Evolutionary conservation across 345 rosid genomes (phyloP).

Genomic region (Rhizophora mangle): DNA sequence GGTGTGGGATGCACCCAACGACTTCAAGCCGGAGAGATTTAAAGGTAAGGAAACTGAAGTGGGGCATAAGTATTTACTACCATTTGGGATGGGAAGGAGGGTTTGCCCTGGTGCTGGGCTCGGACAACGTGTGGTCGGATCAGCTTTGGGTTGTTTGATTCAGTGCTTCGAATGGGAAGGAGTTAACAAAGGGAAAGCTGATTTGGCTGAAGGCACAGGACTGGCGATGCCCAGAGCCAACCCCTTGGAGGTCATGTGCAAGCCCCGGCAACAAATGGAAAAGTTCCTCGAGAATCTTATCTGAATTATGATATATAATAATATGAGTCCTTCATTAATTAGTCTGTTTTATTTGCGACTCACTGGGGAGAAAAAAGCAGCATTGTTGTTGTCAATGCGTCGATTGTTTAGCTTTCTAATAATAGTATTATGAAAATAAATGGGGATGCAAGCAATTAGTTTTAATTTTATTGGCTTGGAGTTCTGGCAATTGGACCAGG

Average conservation of each 20-base stretch:
- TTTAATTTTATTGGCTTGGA: too few relatives aligned
- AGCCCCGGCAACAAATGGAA: not conserved
- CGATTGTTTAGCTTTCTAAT: too few relatives aligned
- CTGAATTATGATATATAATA: too few relatives aligned
- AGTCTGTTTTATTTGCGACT: too few relatives aligned
- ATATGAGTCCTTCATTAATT: too few relatives aligned
- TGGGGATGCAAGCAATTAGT: too few relatives aligned
- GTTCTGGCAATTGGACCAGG: too few relatives aligned
- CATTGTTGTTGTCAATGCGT: too few relatives aligned
- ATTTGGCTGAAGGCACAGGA: not conserved
- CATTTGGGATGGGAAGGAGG: slow-evolving; percentile 22
- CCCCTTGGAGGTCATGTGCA: not conserved
- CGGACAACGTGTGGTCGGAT: slow-evolving; percentile 6
- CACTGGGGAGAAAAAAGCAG: too few relatives aligned
- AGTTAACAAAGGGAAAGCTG: not conserved
- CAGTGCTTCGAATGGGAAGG: slow-evolving; percentile 1
- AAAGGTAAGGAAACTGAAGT: not conserved
- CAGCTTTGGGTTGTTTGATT: not conserved
- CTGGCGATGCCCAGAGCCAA: not conserved
- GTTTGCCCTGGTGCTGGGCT: slow-evolving; percentile 13
- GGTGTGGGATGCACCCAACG: slow-evolving; percentile 24
- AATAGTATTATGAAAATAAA: too few relatives aligned
- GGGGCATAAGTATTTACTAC: slow-evolving; percentile 1
- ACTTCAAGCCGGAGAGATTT: slow-evolving; percentile 31
- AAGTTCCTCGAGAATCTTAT: too few relatives aligned